Percentiles rank a stretch among this genome's conserved stretches.
Conservation (phyloP, 768 basidiomycete genomes). For the Mycena chlorophos region DNA sequence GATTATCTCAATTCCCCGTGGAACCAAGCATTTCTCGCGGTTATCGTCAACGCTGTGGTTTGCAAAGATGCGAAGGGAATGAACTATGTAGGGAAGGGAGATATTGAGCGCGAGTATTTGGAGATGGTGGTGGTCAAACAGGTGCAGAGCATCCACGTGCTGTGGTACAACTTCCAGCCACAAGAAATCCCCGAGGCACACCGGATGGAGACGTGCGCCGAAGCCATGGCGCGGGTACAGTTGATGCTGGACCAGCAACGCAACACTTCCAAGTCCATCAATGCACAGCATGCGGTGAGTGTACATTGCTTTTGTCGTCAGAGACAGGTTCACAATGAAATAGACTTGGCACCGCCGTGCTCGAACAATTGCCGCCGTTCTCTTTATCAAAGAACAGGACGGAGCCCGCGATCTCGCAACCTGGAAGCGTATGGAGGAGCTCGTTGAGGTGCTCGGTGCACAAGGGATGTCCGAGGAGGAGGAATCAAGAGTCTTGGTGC, state of each 20-base stretch:
- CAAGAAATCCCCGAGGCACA: conserved; percentile 1
- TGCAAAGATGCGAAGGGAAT: conserved; percentile 1
- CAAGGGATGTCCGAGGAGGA: conserved; percentile 21
- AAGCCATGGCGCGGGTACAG: conserved; percentile 11
- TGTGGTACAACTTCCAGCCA: conserved; percentile 17
- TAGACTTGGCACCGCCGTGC: conserved; percentile 12
- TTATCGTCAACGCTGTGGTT: conserved; percentile 10
- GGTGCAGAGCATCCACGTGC: not conserved
- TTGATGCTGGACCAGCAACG: not conserved
- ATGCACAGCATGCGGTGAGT: conserved; percentile 16
- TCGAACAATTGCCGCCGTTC: conserved; percentile 2
- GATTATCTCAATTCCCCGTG: conserved; percentile 12
- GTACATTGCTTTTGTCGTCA: not conserved
- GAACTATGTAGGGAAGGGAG: conserved; percentile 1
- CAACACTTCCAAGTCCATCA: conserved; percentile 7
- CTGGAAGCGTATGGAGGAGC: conserved; percentile 14
- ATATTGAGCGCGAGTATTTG: conserved; percentile 10
- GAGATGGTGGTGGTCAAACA: conserved; percentile 10
- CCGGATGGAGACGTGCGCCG: conserved; percentile 10
- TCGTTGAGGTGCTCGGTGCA: conserved; percentile 11
- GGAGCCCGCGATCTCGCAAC: conserved; percentile 11
- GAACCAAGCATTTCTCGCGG: conserved; percentile 12
- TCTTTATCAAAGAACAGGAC: conserved; percentile 8
- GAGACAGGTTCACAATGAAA: not conserved
- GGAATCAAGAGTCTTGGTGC: conserved; percentile 11